phyloP scores from a whole-genome alignment of 2,329 filamentous ascomycete species.

The Talaromyces sp. region DNA sequence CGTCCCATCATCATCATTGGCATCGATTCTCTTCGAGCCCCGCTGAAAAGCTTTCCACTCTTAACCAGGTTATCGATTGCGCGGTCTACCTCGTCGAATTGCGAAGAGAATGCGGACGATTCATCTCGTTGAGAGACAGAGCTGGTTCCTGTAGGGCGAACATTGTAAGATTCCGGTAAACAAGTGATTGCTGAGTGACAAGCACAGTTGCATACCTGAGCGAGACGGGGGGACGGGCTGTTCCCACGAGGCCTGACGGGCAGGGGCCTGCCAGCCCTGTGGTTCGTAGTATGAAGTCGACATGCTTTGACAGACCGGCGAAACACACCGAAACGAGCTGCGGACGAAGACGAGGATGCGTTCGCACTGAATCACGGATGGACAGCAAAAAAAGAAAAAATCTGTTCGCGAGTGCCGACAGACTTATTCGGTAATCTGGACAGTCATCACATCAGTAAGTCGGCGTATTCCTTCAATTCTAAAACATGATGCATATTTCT shows the following conservation, averaged over 20 bases:
- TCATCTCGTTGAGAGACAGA: conserved; percentile 70
- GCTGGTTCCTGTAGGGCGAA: conserved; percentile 59
- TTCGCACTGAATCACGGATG: conserved; percentile 19
- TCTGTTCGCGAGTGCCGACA: conserved; percentile 10
- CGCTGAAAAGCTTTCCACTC: conserved; percentile 86
- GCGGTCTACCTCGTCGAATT: conserved; percentile 95
- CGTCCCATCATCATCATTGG: conserved; percentile 60
- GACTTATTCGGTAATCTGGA: neutral
- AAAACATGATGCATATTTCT: neutral
- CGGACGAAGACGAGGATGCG: neutral
- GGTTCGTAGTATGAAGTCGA: conserved; percentile 68
- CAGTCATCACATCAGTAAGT: neutral
- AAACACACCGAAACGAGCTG: neutral
- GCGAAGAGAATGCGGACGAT: conserved; percentile 72
- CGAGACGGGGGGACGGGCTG: conserved; percentile 68
- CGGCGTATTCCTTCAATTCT: neutral
- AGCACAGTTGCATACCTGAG: conserved; percentile 54
- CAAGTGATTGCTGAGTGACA: neutral
- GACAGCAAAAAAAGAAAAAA: no score
- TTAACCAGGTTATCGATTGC: conserved; percentile 94
- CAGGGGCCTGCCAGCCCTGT: conserved; percentile 59
- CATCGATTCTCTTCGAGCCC: conserved; percentile 74
- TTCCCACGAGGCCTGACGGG: conserved; percentile 67
- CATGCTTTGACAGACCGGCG: conserved; percentile 22
- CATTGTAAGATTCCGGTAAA: neutral